These are phyloP conservation scores for Mollisia scopiformis DNA, from an alignment of 2,329 filamentous ascomycete species.

Conservation along the genomic window DNA sequence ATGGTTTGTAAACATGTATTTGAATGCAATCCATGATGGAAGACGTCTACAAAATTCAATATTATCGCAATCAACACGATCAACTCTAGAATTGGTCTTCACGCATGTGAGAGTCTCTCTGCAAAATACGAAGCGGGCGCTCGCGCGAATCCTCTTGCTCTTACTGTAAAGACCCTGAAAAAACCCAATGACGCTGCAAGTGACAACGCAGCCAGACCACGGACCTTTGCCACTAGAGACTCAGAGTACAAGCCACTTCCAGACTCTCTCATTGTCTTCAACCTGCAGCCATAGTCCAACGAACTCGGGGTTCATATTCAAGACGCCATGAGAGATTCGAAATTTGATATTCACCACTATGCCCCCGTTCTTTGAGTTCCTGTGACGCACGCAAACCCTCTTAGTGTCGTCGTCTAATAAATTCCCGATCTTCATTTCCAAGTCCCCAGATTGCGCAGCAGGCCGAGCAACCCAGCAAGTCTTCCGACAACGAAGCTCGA, in stretches of 20 bases:
- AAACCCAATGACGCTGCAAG: constrained; percentile 16
- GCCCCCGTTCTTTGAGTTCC: constrained; percentile 4
- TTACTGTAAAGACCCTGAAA: too few relatives aligned
- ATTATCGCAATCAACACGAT: too few relatives aligned
- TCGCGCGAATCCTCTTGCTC: too few relatives aligned
- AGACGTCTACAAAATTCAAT: too few relatives aligned
- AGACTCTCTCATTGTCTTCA: too few relatives aligned
- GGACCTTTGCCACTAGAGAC: too few relatives aligned
- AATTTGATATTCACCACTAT: constrained; percentile 1
- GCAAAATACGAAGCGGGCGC: too few relatives aligned
- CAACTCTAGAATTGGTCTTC: too few relatives aligned
- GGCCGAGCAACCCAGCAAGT: constrained; percentile 11
- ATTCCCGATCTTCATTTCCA: constrained; percentile 20
- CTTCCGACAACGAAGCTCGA: constrained; percentile 5
- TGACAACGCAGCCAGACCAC: constrained; percentile 22
- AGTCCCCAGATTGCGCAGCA: constrained; percentile 19
- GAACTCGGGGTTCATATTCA: background rate
- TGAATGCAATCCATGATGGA: too few relatives aligned
- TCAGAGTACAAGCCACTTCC: too few relatives aligned
- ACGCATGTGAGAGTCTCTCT: too few relatives aligned
- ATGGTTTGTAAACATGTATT: too few relatives aligned
- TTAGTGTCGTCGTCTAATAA: constrained; percentile 14
- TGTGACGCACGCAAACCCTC: constrained; percentile 1
- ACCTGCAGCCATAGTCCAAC: background rate
- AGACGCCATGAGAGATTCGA: background rate